phyloP scores from a whole-genome alignment of 192 early-diverging fungal species.

The Rhizophlyctis rosea region DNA sequence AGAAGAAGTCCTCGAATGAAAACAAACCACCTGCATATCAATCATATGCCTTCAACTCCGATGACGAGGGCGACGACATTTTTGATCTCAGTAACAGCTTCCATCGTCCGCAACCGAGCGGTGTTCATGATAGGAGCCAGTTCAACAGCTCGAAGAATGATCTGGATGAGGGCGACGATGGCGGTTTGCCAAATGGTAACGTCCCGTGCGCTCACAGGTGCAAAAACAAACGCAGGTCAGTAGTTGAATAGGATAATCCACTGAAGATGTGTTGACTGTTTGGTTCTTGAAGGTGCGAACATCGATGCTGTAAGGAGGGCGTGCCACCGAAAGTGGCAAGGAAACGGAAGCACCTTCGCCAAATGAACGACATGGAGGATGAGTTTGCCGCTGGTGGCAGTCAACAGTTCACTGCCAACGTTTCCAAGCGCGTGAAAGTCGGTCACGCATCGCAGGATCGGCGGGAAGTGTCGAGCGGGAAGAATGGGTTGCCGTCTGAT shows the following conservation, averaged over 20 bases:
- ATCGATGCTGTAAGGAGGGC: slow-evolving; percentile 41
- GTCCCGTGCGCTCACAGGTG: slow-evolving; percentile 38
- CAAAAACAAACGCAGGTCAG: slow-evolving; percentile 33
- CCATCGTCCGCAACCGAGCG: no score
- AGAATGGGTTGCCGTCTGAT: neutral
- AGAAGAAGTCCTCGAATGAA: no score
- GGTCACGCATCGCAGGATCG: neutral
- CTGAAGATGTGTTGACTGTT: neutral
- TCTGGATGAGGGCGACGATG: no score
- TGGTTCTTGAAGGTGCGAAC: slow-evolving; percentile 33
- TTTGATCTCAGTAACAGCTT: no score
- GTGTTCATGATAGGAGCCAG: no score
- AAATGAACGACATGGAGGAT: neutral
- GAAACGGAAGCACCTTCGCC: slow-evolving; percentile 7
- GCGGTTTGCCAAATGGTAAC: slow-evolving; percentile 18
- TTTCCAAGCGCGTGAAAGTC: neutral
- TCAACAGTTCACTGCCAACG: neutral
- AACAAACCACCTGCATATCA: no score
- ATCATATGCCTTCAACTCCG: no score
- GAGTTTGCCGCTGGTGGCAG: neutral
- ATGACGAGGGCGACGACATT: no score
- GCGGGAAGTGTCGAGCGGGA: neutral
- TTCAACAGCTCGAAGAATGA: no score
- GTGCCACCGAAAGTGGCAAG: slow-evolving; percentile 10
- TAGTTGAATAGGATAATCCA: neutral